Percentiles rank a stretch among this genome's conserved stretches.
phyloP scores from a whole-genome alignment of 208 protist species.

The Porcisia deanei region DNA sequence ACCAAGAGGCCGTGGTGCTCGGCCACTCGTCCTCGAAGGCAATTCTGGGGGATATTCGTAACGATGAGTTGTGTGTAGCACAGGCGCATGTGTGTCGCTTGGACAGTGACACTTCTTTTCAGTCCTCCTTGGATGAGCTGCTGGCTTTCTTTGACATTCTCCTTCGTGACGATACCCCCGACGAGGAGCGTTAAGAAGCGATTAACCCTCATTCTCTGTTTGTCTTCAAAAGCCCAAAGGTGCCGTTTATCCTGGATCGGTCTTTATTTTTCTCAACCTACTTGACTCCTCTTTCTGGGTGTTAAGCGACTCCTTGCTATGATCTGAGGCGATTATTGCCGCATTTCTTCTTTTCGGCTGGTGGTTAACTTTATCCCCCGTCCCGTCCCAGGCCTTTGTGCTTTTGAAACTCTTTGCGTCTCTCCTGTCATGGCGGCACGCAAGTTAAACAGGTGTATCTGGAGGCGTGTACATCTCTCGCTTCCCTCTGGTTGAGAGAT shows the following conservation, averaged over 20 bases:
- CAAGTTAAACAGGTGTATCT: no score
- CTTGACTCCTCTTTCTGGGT: neutral
- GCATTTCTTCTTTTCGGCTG: neutral
- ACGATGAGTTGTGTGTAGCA: constrained; percentile 52
- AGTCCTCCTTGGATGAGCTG: constrained; percentile 54
- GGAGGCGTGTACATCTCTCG: no score
- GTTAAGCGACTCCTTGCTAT: neutral
- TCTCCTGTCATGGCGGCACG: neutral
- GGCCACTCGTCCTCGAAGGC: constrained; percentile 34
- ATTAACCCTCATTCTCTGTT: neutral
- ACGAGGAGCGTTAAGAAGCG: neutral
- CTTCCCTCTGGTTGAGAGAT: no score
- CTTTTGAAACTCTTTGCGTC: neutral
- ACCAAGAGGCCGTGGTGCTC: constrained; percentile 48
- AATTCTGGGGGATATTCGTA: constrained; percentile 40
- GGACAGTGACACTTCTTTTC: constrained; percentile 54
- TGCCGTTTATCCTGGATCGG: no score
- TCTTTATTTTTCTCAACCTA: no score
- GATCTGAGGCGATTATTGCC: neutral
- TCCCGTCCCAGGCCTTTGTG: neutral
- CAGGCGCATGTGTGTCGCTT: constrained; percentile 60
- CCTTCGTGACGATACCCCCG: constrained; percentile 10
- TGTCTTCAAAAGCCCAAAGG: no score
- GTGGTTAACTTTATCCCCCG: neutral
- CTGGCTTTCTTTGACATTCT: constrained; percentile 64